These are phyloP conservation scores for Sarocladiaceae sp. DNA, from an alignment of 2,329 filamentous ascomycete species.

Conservation along the genomic window DNA sequence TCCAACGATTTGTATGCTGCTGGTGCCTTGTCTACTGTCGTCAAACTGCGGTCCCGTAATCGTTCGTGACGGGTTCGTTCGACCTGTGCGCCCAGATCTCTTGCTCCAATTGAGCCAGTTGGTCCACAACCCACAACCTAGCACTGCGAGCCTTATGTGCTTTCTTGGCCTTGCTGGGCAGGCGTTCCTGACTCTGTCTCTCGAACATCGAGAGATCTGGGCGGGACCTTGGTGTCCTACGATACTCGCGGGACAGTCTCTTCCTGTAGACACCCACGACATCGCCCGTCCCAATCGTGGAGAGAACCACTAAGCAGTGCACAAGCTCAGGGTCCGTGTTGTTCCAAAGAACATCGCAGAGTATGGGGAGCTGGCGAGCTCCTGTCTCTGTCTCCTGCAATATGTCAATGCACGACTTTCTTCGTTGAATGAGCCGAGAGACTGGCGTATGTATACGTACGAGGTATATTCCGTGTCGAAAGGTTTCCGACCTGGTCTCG, in stretches of 20 bases:
- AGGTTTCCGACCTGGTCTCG: no score
- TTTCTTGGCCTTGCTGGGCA: neutral
- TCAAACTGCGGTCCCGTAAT: constrained; percentile 60
- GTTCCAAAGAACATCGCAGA: neutral
- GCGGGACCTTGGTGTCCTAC: no score
- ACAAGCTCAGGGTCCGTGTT: no score
- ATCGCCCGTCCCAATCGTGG: neutral
- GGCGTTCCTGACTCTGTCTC: no score
- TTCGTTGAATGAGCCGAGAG: no score
- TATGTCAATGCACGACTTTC: constrained; percentile 6
- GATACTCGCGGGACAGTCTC: no score
- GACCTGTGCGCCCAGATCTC: constrained; percentile 49
- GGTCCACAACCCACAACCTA: constrained; percentile 49
- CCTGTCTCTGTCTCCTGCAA: neutral
- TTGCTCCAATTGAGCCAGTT: constrained; percentile 58
- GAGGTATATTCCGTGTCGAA: neutral
- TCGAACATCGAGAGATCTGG: no score
- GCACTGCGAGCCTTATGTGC: constrained; percentile 36
- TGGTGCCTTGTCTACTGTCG: no score
- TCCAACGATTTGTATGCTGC: neutral
- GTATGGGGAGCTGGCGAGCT: neutral
- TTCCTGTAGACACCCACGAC: neutral
- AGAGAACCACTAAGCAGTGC: no score
- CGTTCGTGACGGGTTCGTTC: constrained; percentile 15
- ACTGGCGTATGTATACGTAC: neutral